phyloP scores from a whole-genome alignment of 1,284 basidiomycete genomes.

The Naganishia liquefaciens region DNA sequence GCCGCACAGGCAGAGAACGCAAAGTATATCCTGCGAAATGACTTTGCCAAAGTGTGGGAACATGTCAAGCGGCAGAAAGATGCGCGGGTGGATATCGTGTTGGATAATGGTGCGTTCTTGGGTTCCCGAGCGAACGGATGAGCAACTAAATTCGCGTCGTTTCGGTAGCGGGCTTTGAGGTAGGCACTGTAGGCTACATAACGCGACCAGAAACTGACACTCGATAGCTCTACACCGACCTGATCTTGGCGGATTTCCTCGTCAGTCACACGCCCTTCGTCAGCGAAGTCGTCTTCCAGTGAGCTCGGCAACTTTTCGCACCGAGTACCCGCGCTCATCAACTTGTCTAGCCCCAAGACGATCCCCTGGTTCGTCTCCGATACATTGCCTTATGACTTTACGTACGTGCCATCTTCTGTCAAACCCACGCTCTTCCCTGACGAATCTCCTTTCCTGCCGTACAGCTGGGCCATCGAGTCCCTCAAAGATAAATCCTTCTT shows the following conservation, averaged over 20 bases:
- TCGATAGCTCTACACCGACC: conserved; percentile 79
- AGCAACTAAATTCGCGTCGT: not conserved
- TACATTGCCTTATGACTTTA: conserved; percentile 78
- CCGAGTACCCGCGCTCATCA: not conserved
- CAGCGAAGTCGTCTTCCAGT: conserved; percentile 84
- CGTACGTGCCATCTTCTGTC: conserved; percentile 54
- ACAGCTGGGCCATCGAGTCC: conserved; percentile 56
- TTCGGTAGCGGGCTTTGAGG: conserved; percentile 79
- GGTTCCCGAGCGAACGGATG: not conserved
- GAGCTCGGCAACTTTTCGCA: not conserved
- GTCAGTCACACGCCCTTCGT: conserved; percentile 82
- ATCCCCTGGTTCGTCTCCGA: conserved; percentile 73
- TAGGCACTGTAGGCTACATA: conserved; percentile 41
- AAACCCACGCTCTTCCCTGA: conserved; percentile 12
- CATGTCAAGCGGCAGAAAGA: conserved; percentile 63
- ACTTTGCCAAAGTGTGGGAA: conserved; percentile 75
- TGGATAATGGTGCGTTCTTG: conserved; percentile 75
- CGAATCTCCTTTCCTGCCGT: conserved; percentile 11
- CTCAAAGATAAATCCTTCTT: conserved; percentile 61
- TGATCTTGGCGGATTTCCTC: conserved; percentile 92
- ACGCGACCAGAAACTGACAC: conserved; percentile 10
- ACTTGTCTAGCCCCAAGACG: conserved; percentile 34
- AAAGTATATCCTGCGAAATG: conserved; percentile 79
- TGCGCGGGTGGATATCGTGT: conserved; percentile 77
- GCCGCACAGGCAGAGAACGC: conserved; percentile 72